Base-by-base conservation (phyloP, 176 grass and related monocot species). In the Luzula sylvatica region DNA sequence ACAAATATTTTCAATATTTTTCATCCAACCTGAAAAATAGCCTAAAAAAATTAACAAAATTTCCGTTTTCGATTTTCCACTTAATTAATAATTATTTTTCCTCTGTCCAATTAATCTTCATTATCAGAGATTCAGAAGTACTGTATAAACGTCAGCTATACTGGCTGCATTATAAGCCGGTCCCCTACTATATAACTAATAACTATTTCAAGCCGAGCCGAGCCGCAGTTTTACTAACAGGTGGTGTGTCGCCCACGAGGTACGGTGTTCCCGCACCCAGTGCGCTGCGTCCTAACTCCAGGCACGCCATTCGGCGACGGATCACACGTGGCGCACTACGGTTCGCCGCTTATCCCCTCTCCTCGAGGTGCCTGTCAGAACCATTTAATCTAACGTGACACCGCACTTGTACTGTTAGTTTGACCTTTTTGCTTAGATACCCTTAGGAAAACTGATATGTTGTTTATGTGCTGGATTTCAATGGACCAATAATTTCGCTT, bases 251-350 rank as follows among this genome's bases (percentile, higher is more conserved):
- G 48, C 65, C 11, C 13, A 20, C 8, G 3, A 23, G 30, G 16
- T 56, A 1, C 39, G 8, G 8, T 23, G 42, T 24, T 53, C 15
- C 67, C 53, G 67, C 53, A 50, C 42, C 17, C 67, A 48, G 32
- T 32, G 42, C 67, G 67, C 67, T 39, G 54, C 52, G 42, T 71
- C 41, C 24, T 12, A 17, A 44, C 42, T 27, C 25, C 29, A 24
- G 67, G 53, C 67, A 49, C 12, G 18, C 8, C 7, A 27, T 12
- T 27, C 38, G 7, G 38, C 15, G 17, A 15, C 0, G 1, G 21
- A 8, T 18, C 18, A 15, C 52, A 45, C 65, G 50, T 67, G 64
- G 47, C 49, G 21, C 30, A 17, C 20, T 1, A 12, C 15, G 29
- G 38, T 44, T 68, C 52, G 53, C 17, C 2, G 0, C 26, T 58